A percentile compares a stretch with the other conserved stretches of the same genome.
Conservation (phyloP, 352 stramenopile genomes). For the Globisporangium paddicum region DNA sequence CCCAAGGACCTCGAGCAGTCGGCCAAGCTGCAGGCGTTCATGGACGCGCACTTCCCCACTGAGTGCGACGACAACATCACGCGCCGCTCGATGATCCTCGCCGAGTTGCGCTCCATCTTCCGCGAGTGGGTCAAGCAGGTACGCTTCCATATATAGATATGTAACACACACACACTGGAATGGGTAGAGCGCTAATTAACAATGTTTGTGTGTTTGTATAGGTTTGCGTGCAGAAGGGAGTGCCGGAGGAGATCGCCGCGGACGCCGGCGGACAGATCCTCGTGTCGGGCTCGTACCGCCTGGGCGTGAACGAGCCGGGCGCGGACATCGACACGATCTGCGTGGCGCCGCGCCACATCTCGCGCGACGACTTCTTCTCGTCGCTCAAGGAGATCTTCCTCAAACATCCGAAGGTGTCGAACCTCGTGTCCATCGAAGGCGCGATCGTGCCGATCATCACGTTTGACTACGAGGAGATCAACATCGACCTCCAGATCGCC, state of each 20-base stretch:
- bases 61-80: slow-evolving; percentile 80
- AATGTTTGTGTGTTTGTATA: too few species aligned
- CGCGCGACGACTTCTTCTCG: slow-evolving; percentile 96
- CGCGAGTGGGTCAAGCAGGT: slow-evolving; percentile 80
- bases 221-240: slow-evolving; percentile 76
- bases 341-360: slow-evolving; percentile 94
- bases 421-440: slow-evolving; percentile 81
- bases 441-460: slow-evolving; percentile 97
- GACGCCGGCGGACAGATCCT: slow-evolving; percentile 86
- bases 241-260: slow-evolving; percentile 81
- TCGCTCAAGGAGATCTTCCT: slow-evolving; percentile 91
- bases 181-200: too few species aligned
- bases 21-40: slow-evolving; percentile 72
- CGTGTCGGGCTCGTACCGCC: slow-evolving; percentile 92
- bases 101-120: slow-evolving; percentile 80
- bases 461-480: slow-evolving; percentile 98
- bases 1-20: slow-evolving; percentile 83
- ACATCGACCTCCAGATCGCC: slow-evolving; percentile 98
- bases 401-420: slow-evolving; percentile 91
- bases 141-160: not conserved
- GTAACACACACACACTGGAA: not conserved
- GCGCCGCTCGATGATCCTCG: slow-evolving; percentile 79
- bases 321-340: slow-evolving; percentile 98
- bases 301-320: slow-evolving; percentile 96
- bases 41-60: slow-evolving; percentile 77